Evolutionary conservation across 148 eudicot species (phyloP).

Genomic region (Rhododendron mucronatum): DNA sequence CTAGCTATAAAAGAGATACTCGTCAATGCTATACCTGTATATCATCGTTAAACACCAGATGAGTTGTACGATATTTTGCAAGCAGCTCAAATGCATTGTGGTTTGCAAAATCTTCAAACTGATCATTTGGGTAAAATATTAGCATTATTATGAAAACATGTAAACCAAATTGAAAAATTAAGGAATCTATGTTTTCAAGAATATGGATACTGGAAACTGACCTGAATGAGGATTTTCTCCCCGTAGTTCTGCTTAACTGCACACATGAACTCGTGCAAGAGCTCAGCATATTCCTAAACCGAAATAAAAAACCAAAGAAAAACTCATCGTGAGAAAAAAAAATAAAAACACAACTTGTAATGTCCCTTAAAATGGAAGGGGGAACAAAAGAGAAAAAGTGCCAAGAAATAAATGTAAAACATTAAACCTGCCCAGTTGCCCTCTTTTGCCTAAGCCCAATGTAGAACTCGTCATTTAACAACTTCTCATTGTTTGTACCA

Average conservation of each 20-base stretch:
- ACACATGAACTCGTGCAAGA: slow-evolving; percentile 70
- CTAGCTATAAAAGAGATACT: not conserved
- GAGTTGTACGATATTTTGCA: slow-evolving; percentile 59
- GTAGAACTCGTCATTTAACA: slow-evolving; percentile 80
- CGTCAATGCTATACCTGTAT: slow-evolving; percentile 56
- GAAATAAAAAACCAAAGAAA: not conserved
- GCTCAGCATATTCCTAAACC: slow-evolving; percentile 64
- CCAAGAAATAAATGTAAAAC: not conserved
- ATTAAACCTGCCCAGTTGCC: slow-evolving; percentile 63
- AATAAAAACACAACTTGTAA: too few relatives aligned
- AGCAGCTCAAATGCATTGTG: slow-evolving; percentile 87
- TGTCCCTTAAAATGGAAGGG: not conserved
- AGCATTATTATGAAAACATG: not conserved
- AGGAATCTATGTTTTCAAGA: not conserved
- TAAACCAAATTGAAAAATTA: not conserved
- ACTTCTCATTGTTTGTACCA: slow-evolving; percentile 80
- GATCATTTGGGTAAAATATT: slow-evolving; percentile 12
- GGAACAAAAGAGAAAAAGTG: not conserved
- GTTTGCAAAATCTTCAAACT: slow-evolving; percentile 98
- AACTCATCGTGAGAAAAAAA: not conserved
- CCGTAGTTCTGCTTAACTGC: slow-evolving; percentile 93
- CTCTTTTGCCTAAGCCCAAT: slow-evolving; percentile 78
- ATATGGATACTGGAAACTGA: slow-evolving; percentile 12
- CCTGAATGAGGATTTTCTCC: slow-evolving; percentile 82
- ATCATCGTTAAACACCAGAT: slow-evolving; percentile 93